Base-by-base conservation (phyloP, 352 stramenopile species). In the Pythium scleroteichum region DNA sequence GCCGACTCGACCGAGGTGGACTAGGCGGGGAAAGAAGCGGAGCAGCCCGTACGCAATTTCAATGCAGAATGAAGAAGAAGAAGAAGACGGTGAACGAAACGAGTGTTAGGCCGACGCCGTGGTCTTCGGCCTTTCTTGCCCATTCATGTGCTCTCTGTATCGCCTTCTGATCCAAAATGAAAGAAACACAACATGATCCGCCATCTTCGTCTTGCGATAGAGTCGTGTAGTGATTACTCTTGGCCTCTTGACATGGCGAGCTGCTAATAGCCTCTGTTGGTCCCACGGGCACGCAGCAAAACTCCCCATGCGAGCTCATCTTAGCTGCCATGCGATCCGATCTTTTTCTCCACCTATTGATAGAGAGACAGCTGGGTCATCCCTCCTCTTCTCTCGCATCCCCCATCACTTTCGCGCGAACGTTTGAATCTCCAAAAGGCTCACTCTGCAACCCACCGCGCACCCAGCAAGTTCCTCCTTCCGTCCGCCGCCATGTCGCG, bases 1-100 rank as follows among this genome's bases (percentile, higher is more conserved):
- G 94, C 94, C 49, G 94, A 98, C 75, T 89, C 86, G 69, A 97
- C 96, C 26, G 93, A 98, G 54, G 89, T 92, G 56, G 94, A 98
- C 0, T 67, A 72, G 63, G 53, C 26, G 5, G 22, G 29, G 10
- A 5, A 35, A 35, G 29, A 35, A 35, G 5, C 29, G 29, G 5
- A 35, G 29, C 29, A 10, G 10, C 29, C 29, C 29, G 10, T 10
- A 10, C 29, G 29, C 29, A 35, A 10, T 35, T 10, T 35, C 29
- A 35, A 35, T 35, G 29, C 29, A 35, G 29, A 35, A 35, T 10
- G 5, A 35, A 35, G 29, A 35, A n/a, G 29, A 35, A 5, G 29
- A 35, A 5, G 29, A 35, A 5, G 29, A 35, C 29, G 29, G 10
- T 10, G 29, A 35, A 35, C 29, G 29, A 35, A 35, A 5, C 5